phyloP scores from a whole-genome alignment of 441 rosid species.

The Melianthus villosus region DNA sequence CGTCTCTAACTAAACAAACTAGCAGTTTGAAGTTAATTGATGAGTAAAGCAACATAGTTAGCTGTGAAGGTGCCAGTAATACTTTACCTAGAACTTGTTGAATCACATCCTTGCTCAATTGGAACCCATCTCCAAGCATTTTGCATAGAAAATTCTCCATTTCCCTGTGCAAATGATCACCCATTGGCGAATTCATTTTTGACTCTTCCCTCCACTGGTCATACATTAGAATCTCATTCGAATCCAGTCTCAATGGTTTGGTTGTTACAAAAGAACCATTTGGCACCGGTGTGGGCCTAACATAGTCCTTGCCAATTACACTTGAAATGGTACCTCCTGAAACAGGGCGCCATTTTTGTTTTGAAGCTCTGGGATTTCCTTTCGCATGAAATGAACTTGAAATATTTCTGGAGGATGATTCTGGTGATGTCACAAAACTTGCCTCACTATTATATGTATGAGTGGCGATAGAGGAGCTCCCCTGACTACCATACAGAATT shows the following conservation, averaged over 20 bases:
- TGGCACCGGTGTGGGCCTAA: conserved; percentile 15
- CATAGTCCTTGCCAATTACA: conserved; percentile 32
- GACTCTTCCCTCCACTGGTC: conserved; percentile 22
- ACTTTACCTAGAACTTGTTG: conserved; percentile 37
- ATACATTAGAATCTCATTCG: conserved; percentile 23
- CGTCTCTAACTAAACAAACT: background rate
- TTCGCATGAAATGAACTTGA: conserved; percentile 7
- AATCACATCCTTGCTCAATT: conserved; percentile 30
- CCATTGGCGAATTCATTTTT: conserved; percentile 7
- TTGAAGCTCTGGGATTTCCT: conserved; percentile 10
- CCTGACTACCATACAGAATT: conserved; percentile 25
- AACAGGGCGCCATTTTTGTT: conserved; percentile 18
- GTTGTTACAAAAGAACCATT: conserved; percentile 16
- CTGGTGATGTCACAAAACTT: too few relatives aligned
- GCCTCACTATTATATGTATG: conserved; percentile 11
- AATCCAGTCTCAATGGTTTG: conserved; percentile 35
- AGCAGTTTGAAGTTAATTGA: too few relatives aligned
- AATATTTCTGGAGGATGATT: conserved; percentile 4
- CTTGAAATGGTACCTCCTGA: conserved; percentile 36
- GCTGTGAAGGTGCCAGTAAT: too few relatives aligned
- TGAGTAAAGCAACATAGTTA: conserved; percentile 9
- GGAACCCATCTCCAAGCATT: conserved; percentile 48
- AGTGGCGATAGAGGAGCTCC: conserved; percentile 4
- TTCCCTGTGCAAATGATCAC: conserved; percentile 12
- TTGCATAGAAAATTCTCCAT: conserved; percentile 31